Evolutionary conservation across 1,284 basidiomycete genomes (phyloP), one percentile per base, ranked within the genome.

Genomic region (Ceratobasidium sp.): DNA sequence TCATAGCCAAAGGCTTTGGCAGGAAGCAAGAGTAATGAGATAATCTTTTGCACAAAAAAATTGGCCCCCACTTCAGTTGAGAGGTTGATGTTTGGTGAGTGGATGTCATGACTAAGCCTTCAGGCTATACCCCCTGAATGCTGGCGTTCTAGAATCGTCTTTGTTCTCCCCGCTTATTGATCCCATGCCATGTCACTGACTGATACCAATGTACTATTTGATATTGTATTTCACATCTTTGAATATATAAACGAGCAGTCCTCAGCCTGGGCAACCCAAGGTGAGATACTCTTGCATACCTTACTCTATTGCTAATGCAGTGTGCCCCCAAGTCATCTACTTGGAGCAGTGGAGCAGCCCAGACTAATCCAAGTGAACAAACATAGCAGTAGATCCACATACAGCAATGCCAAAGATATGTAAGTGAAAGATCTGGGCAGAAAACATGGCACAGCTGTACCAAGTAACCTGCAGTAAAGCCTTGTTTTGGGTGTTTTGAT

Each of bases 391-490:
- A 3, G 59, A 21, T 18, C 59, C 40, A 21, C 59, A 61, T 3
- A 61, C 59, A 21, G 59, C 59, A 23, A 61, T 18, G 12, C 40
- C 21, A 30, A 61, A 61, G 40, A 61, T 14, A 18, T 61, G 42
- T 12, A 42, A 12, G 5, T 33, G 59, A 33, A 42, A 46, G 59
- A 61, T 61, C 11, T 61, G 59, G 18, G 46, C 36, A 14, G 44
- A 30, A 23, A 61, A 61, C 0, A 46, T 61, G 1, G 40, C 59
- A 30, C 59, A 33, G 16, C 42, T 23, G 21, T 60, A 60, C 2
- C 38, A 38, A n/a, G 58, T 38, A 25, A 60, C 38, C 23, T 60
- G 58, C 58, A 60, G 18, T 21, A n/a, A 28, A 16, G 58, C 58
- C 16, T 42, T 14, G n/a, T 28, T 60, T 18, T 42, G 36, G 14